These are phyloP conservation scores for Singerocomus rubriflavus DNA, from an alignment of 1,284 basidiomycete species.

Conservation along the genomic window DNA sequence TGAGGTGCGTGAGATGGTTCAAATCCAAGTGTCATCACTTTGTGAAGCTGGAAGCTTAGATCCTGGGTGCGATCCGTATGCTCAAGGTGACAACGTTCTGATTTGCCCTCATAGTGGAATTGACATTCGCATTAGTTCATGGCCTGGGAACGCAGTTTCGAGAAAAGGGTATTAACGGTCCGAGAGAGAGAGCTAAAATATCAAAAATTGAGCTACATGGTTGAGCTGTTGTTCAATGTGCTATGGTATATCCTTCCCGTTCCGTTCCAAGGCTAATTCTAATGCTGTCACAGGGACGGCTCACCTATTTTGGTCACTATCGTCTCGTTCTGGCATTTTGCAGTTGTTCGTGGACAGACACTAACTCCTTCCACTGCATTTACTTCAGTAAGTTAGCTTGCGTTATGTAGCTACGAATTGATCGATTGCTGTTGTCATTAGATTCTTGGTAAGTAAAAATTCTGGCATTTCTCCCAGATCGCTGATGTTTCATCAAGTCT, in stretches of 20 bases:
- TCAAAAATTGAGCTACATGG: conserved; percentile 81
- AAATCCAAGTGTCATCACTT: not conserved
- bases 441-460: conserved; percentile 46
- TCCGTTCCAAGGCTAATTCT: conserved; percentile 7
- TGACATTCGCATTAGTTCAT: conserved; percentile 60
- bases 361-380: conserved; percentile 80
- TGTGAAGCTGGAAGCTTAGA: conserved; percentile 36
- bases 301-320: conserved; percentile 75
- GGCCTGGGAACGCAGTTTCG: conserved; percentile 94
- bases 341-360: conserved; percentile 62
- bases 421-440: conserved; percentile 22
- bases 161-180: conserved; percentile 69
- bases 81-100: conserved; percentile 57
- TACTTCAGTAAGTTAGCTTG: conserved; percentile 52
- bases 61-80: conserved; percentile 90
- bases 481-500: conserved; percentile 49
- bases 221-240: conserved; percentile 79
- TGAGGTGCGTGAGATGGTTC: conserved; percentile 48
- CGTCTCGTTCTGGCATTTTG: conserved; percentile 81
- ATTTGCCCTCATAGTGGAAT: not conserved
- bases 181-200: conserved; percentile 79
- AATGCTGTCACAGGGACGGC: conserved; percentile 50
- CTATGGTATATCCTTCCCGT: conserved; percentile 57
- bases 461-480: not conserved
- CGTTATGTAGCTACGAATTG: not conserved